Evolutionary conservation across 2,329 filamentous ascomycete genomes (phyloP), one percentile per base, ranked within the genome.

Genomic region (Aureobasidium musti): DNA sequence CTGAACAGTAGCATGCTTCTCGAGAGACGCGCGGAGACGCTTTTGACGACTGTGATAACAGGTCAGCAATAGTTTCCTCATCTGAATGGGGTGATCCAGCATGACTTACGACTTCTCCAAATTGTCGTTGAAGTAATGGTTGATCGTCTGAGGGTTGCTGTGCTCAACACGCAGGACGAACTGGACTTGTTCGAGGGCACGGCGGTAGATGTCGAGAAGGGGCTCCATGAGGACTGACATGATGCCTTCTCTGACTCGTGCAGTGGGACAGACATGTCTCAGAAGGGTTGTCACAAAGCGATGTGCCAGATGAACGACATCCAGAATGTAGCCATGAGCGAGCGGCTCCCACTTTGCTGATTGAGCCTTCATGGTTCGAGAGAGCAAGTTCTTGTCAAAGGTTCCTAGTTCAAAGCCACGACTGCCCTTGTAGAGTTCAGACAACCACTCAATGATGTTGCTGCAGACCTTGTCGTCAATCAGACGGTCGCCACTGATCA

Each of bases 341-440:
- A 89, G 71, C 0, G 67, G 54, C 0, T 77, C 70, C 87, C 87
- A 89, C 19, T 84, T 86, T 14, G 71, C 68, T 0, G 85, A 81
- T 66, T 89, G 86, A 39, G 82, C 79, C 33, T 80, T 80, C 73
- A 89, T 86, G 0, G 79, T 75, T 0, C 72, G 76, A 0, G 79
- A 73, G 0, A 87, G 71, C 17, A 86, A 70, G 11, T 74, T 70
- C 0, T 72, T 43, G 45, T 76, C 75, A 68, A 81, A 80, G 1
- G 77, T 86, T 0, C 85, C 86, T 0, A 88, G 68, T 60, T 87
- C 83, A 19, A 83, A 82, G 0, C 84, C 85, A 0, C 84, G 82
- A 0, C 80, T 84, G 0, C 73, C 70, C 0, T 69, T 69, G 68
- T 86, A 83, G 0, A 80, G 70, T 0, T 73, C 47, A 23, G 76